Percentiles rank a stretch among this genome's conserved stretches.
phyloP scores from a whole-genome alignment of 306 rosid species.

The Geum urbanum region DNA sequence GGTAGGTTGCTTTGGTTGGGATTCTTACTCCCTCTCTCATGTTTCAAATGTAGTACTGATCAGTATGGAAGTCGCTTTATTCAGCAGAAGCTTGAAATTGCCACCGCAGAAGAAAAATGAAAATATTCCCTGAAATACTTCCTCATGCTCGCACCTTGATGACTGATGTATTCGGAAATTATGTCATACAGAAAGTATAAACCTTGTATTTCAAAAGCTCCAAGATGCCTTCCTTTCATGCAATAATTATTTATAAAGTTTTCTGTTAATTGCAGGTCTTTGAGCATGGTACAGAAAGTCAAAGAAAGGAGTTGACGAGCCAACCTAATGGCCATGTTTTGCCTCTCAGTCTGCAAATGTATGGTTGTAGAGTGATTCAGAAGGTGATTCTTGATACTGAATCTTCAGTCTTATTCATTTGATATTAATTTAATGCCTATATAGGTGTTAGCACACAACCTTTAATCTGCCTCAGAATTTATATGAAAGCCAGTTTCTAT shows the following conservation, averaged over 20 bases:
- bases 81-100: constrained; percentile 91
- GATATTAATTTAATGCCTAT: neutral
- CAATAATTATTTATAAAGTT: constrained; percentile 23
- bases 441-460: neutral
- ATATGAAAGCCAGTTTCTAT: neutral
- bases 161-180: constrained; percentile 96
- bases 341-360: constrained; percentile 97
- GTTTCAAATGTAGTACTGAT: constrained; percentile 68
- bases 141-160: constrained; percentile 86
- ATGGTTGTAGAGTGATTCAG: constrained; percentile 98
- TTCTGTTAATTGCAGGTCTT: constrained; percentile 61
- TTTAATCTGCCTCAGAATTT: neutral
- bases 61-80: constrained; percentile 99
- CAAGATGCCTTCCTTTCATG: constrained; percentile 5
- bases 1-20: constrained; percentile 23
- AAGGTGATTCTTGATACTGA: constrained; percentile 54
- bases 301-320: constrained; percentile 73
- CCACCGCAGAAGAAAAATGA: constrained; percentile 65
- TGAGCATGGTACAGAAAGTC: constrained; percentile 86
- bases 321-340: constrained; percentile 83
- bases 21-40: constrained; percentile 26
- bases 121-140: constrained; percentile 81
- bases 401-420: constrained; percentile 19
- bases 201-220: constrained; percentile 22
- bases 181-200: constrained; percentile 91